These are phyloP conservation scores for Carallia brachiata DNA, from an alignment of 345 rosid genomes.

Conservation along the genomic window DNA sequence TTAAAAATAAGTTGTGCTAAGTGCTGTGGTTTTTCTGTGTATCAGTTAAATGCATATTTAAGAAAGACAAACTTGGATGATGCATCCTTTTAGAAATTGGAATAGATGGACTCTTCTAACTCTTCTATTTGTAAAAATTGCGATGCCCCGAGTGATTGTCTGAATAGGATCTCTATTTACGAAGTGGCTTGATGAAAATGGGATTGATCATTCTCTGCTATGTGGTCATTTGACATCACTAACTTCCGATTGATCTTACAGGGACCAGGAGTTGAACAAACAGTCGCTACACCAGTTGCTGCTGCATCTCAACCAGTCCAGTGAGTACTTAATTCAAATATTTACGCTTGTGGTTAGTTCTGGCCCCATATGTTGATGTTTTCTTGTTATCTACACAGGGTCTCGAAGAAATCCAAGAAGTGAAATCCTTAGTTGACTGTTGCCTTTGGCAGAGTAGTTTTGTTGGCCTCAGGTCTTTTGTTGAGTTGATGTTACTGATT, in stretches of 20 bases:
- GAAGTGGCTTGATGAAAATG: no score
- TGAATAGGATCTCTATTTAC: no score
- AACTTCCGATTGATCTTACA: background rate
- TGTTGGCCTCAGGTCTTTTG: constrained; percentile 2
- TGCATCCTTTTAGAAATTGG: no score
- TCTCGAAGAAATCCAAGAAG: constrained; percentile 22
- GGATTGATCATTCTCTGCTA: background rate
- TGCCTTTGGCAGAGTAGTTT: constrained; percentile 9
- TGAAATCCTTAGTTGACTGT: background rate
- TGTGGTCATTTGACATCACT: background rate
- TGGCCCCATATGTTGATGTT: background rate
- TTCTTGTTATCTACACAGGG: background rate
- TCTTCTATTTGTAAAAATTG: no score
- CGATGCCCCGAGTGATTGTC: no score
- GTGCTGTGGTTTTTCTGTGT: no score
- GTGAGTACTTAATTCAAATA: constrained; percentile 1
- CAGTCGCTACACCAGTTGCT: constrained; percentile 18
- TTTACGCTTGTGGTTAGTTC: no score
- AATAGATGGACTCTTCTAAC: no score
- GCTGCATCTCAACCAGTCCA: constrained; percentile 14
- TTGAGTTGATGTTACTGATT: constrained; percentile 5
- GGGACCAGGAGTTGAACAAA: constrained; percentile 21
- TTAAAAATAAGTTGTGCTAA: no score
- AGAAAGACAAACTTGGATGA: no score
- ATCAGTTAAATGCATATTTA: no score